These are phyloP conservation scores for Solanum commersonii DNA, from an alignment of 257 asterid species.

Conservation along the genomic window DNA sequence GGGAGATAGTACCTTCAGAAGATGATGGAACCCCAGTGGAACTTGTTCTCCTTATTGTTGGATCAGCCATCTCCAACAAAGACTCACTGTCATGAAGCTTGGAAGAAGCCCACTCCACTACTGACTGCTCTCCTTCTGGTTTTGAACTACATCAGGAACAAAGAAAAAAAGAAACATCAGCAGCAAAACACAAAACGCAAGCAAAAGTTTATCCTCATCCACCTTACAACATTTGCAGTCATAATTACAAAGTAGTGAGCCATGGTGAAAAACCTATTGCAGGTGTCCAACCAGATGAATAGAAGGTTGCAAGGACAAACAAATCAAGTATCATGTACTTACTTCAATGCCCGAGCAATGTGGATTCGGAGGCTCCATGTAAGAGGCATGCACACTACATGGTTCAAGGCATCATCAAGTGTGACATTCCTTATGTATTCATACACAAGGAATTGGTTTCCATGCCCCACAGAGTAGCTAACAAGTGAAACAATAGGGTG, in stretches of 20 bases:
- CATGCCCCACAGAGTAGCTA: conserved; percentile 71
- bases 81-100: conserved; percentile 67
- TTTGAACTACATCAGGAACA: too few relatives aligned
- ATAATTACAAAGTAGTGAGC: not conserved
- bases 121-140: too few relatives aligned
- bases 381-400: conserved; percentile 37
- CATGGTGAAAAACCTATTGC: not conserved
- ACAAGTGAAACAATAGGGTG: conserved; percentile 72
- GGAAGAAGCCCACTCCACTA: conserved; percentile 74
- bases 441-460: conserved; percentile 64
- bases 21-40: conserved; percentile 52
- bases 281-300: not conserved
- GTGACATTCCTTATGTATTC: conserved; percentile 54
- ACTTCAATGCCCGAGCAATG: conserved; percentile 72
- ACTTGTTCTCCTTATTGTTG: conserved; percentile 35
- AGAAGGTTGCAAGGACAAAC: not conserved
- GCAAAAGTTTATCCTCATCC: too few relatives aligned
- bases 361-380: conserved; percentile 59
- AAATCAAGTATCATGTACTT: conserved; percentile 7
- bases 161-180: too few relatives aligned
- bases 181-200: too few relatives aligned
- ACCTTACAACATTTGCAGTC: too few relatives aligned
- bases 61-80: conserved; percentile 69
- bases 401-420: conserved; percentile 63
- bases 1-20: conserved; percentile 61